Conservation (phyloP, 768 basidiomycete species). For the Leccinum subgranulosum region DNA sequence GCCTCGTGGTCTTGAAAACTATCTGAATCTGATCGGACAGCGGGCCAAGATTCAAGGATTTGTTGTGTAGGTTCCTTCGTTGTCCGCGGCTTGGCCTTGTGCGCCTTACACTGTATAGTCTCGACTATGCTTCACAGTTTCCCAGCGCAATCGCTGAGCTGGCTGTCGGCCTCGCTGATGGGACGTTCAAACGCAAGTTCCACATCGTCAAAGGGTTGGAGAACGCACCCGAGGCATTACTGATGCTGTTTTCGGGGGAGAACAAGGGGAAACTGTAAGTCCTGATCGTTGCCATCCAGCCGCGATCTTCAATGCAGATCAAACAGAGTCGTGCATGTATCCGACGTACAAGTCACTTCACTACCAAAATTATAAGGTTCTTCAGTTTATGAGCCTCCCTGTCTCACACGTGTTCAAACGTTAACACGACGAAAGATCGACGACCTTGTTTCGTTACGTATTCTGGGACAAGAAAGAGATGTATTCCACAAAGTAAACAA, state of each 20-base stretch:
- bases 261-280: conserved; percentile 76
- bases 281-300: not conserved
- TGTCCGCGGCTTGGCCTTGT: too few species aligned
- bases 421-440: not conserved
- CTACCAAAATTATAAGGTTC: conserved; percentile 6
- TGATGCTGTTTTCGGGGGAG: conserved; percentile 68
- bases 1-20: conserved; percentile 66
- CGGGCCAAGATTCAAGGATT: conserved; percentile 84
- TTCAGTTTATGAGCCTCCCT: not conserved
- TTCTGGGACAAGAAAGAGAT: conserved; percentile 13
- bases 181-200: conserved; percentile 76
- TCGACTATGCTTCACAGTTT: conserved; percentile 70
- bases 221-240: conserved; percentile 67
- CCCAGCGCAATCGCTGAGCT: conserved; percentile 57
- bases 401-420: not conserved
- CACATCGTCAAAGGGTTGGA: conserved; percentile 77
- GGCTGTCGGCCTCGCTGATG: conserved; percentile 54
- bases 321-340: conserved; percentile 56
- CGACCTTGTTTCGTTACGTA: not conserved
- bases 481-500: conserved; percentile 5
- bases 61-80: conserved; percentile 54
- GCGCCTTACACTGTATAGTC: conserved; percentile 37
- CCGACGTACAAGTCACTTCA: conserved; percentile 32
- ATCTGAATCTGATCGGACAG: conserved; percentile 67
- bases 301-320: conserved; percentile 3